A percentile compares a stretch with the other conserved stretches of the same genome.
Conservation (phyloP, 441 rosid species). For the Croton laevigatus region DNA sequence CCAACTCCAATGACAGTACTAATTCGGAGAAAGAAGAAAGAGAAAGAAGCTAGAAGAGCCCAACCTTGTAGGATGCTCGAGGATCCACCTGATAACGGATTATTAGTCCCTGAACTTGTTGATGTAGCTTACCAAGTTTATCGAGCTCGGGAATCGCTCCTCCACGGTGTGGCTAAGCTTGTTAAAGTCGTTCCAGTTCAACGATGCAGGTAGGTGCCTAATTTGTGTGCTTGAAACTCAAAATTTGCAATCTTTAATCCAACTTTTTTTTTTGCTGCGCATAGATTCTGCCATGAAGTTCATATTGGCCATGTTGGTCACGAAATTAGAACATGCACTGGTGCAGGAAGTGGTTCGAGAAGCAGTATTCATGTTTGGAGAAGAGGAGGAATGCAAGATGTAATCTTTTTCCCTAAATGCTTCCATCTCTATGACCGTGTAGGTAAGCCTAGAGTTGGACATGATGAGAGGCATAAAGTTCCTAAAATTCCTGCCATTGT, state of each 20-base stretch:
- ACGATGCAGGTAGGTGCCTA: slow-evolving; percentile 56
- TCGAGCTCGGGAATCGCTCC: slow-evolving; percentile 45
- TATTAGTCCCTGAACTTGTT: slow-evolving; percentile 68
- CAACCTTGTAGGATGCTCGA: slow-evolving; percentile 70
- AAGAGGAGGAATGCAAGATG: slow-evolving; percentile 52
- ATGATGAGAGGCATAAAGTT: slow-evolving; percentile 46
- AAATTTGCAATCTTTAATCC: not conserved
- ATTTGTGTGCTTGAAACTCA: not conserved
- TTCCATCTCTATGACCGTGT: slow-evolving; percentile 83
- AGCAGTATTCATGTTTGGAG: slow-evolving; percentile 77
- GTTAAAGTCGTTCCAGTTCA: slow-evolving; percentile 45
- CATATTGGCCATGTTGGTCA: slow-evolving; percentile 72
- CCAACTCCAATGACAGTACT: slow-evolving; percentile 66
- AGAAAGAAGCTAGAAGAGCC: slow-evolving; percentile 54
- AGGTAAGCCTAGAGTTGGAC: slow-evolving; percentile 67
- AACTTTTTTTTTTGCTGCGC: not conserved
- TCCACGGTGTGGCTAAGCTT: slow-evolving; percentile 51
- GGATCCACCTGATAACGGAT: slow-evolving; percentile 70
- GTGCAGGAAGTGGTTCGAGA: slow-evolving; percentile 59
- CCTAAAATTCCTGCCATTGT: slow-evolving; percentile 63
- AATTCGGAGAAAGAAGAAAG: slow-evolving; percentile 63
- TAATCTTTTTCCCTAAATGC: slow-evolving; percentile 59
- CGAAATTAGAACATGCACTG: slow-evolving; percentile 66
- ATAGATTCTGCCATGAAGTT: slow-evolving; percentile 75
- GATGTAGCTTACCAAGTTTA: slow-evolving; percentile 58